Evolutionary conservation across 2,329 filamentous ascomycete genomes (phyloP).

Genomic region (Hypoxylon sp.): DNA sequence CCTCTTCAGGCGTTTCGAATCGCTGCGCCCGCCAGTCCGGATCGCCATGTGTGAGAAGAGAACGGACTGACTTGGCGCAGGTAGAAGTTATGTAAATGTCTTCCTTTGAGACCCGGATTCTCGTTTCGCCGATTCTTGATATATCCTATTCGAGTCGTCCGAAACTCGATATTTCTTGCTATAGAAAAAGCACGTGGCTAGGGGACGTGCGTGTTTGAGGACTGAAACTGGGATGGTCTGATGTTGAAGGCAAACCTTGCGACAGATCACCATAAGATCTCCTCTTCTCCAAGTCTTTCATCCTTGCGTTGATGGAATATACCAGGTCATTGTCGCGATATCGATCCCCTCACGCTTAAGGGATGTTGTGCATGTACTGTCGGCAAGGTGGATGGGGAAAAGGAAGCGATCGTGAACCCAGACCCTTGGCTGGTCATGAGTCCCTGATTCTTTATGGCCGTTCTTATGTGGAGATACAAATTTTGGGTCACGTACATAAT

Average conservation of each 20-base stretch:
- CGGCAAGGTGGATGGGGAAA: slow-evolving; percentile 1
- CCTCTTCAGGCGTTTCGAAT: slow-evolving; percentile 8
- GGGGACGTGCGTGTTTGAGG: slow-evolving; percentile 41
- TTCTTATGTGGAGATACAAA: background rate
- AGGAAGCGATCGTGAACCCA: slow-evolving; percentile 17
- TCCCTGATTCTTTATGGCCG: background rate
- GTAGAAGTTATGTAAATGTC: slow-evolving; percentile 5
- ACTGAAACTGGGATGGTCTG: slow-evolving; percentile 43
- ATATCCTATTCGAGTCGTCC: slow-evolving; percentile 19
- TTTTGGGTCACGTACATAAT: background rate
- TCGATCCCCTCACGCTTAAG: slow-evolving; percentile 33
- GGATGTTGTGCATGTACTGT: slow-evolving; percentile 14
- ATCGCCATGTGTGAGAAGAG: slow-evolving; percentile 6
- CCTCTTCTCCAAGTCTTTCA: slow-evolving; percentile 18
- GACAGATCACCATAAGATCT: slow-evolving; percentile 42
- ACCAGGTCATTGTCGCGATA: slow-evolving; percentile 12
- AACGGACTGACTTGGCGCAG: slow-evolving; percentile 5
- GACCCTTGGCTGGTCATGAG: background rate
- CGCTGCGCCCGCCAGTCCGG: slow-evolving; percentile 15
- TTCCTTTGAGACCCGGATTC: slow-evolving; percentile 24
- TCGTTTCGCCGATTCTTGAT: slow-evolving; percentile 21
- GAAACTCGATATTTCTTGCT: slow-evolving; percentile 25
- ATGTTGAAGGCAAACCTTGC: slow-evolving; percentile 38
- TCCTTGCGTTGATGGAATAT: slow-evolving; percentile 12
- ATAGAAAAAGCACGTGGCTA: slow-evolving; percentile 33